Conservation (phyloP, 2,329 filamentous ascomycete genomes). For the Penicillium sp. region DNA sequence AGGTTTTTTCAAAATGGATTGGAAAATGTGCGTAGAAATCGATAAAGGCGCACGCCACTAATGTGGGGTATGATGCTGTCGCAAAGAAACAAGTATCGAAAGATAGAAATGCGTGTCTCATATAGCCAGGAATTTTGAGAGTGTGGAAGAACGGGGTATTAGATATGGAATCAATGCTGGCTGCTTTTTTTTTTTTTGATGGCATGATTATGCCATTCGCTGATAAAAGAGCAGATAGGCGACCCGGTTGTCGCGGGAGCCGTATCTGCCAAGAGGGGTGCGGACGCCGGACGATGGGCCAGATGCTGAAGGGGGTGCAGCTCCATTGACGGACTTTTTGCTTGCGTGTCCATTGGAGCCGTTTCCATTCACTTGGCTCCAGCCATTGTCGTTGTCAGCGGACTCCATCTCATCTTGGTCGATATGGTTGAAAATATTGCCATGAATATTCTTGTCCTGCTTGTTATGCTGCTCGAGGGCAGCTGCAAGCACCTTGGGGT, state of each 20-base stretch:
- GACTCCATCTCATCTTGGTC: constrained; percentile 69
- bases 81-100: constrained; percentile 5
- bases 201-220: constrained; percentile 57
- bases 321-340: constrained; percentile 79
- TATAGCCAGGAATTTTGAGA: constrained; percentile 1
- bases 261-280: constrained; percentile 60
- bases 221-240: constrained; percentile 97
- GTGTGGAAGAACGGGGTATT: background rate
- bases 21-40: constrained; percentile 9
- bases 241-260: constrained; percentile 89
- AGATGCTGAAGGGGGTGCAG: constrained; percentile 53
- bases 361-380: constrained; percentile 82
- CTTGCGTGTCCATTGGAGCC: constrained; percentile 49
- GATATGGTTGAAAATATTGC: constrained; percentile 76
- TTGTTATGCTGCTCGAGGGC: constrained; percentile 68
- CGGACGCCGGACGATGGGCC: constrained; percentile 61
- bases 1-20: constrained; percentile 6
- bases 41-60: constrained; percentile 2
- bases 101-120: constrained; percentile 10
- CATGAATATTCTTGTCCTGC: constrained; percentile 51
- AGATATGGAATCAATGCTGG: background rate
- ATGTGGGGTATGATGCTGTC: constrained; percentile 18
- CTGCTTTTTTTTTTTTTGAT: background rate
- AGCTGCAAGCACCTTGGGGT: constrained; percentile 68
- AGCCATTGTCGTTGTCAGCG: constrained; percentile 65